phyloP scores from a whole-genome alignment of 164 flowering plant species.

The Cinnamomum chago region DNA sequence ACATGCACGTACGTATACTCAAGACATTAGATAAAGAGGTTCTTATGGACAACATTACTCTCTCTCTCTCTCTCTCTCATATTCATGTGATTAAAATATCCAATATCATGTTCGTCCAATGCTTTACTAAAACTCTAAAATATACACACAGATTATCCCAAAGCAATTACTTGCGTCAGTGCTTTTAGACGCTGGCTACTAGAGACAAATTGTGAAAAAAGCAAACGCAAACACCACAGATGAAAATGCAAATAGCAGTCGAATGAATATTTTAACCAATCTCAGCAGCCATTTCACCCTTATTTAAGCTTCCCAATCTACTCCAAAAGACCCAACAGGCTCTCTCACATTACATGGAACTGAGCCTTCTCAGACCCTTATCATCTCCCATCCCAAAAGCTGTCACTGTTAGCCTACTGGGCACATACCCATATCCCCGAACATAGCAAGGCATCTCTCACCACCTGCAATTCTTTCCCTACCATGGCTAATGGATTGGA shows the following conservation, averaged over 20 bases:
- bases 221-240: neutral
- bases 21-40: neutral
- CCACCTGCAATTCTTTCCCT: neutral
- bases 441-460: neutral
- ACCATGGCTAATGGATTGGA: conserved; percentile 39
- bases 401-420: neutral
- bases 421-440: conserved; percentile 10
- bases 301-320: conserved; percentile 17
- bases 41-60: neutral
- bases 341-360: conserved; percentile 20
- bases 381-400: conserved; percentile 1
- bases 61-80: neutral
- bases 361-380: conserved; percentile 5
- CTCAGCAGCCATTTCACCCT: neutral
- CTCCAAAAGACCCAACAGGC: conserved; percentile 1
- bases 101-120: no score
- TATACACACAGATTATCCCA: neutral
- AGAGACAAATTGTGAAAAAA: neutral
- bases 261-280: conserved; percentile 4
- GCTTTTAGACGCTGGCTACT: neutral
- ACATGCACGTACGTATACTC: neutral
- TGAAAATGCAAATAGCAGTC: no score
- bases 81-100: no score
- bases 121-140: no score
- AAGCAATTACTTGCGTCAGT: neutral